Evolutionary conservation across 2,329 filamentous ascomycete genomes (phyloP).

Genomic region (Pseudogymnoascus sp.): DNA sequence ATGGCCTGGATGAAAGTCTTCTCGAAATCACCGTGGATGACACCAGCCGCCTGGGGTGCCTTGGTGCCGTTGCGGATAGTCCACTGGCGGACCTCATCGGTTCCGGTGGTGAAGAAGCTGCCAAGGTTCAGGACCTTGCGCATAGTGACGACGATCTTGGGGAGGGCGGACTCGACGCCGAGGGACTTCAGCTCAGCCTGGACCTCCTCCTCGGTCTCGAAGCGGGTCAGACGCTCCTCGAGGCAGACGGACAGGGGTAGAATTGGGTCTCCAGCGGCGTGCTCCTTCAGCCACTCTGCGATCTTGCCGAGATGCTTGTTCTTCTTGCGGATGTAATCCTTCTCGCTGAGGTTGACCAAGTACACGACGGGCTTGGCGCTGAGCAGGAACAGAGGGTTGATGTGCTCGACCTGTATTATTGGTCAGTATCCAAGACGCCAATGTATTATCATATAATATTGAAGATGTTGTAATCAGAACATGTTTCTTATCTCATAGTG

Average conservation of each 20-base stretch:
- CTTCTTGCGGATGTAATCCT: slow-evolving; percentile 96
- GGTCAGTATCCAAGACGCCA: slow-evolving; percentile 20
- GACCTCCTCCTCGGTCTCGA: slow-evolving; percentile 70
- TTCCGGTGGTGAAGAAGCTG: slow-evolving; percentile 94
- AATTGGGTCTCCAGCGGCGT: slow-evolving; percentile 81
- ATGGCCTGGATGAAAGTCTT: slow-evolving; percentile 98
- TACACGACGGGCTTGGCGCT: slow-evolving; percentile 96
- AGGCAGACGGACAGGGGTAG: slow-evolving; percentile 89
- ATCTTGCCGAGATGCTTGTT: slow-evolving; percentile 97
- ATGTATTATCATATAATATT: slow-evolving; percentile 22
- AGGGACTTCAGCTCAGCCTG: slow-evolving; percentile 84
- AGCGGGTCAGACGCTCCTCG: slow-evolving; percentile 82
- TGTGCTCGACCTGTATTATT: slow-evolving; percentile 73
- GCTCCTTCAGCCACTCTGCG: slow-evolving; percentile 89
- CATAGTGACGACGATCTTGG: slow-evolving; percentile 91
- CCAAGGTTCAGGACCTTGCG: slow-evolving; percentile 82
- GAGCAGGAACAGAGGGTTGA: slow-evolving; percentile 92
- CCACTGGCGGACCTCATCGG: slow-evolving; percentile 98
- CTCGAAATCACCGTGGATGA: slow-evolving; percentile 97
- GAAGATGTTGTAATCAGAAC: slow-evolving; percentile 27
- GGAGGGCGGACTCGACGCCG: slow-evolving; percentile 79
- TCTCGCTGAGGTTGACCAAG: slow-evolving; percentile 94
- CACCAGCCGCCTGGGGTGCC: slow-evolving; percentile 94
- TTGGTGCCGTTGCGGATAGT: slow-evolving; percentile 94
- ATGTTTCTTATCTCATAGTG: slow-evolving; percentile 71